Evolutionary conservation across 2,329 filamentous ascomycete species (phyloP).

Genomic region (Xylariaceae sp.): DNA sequence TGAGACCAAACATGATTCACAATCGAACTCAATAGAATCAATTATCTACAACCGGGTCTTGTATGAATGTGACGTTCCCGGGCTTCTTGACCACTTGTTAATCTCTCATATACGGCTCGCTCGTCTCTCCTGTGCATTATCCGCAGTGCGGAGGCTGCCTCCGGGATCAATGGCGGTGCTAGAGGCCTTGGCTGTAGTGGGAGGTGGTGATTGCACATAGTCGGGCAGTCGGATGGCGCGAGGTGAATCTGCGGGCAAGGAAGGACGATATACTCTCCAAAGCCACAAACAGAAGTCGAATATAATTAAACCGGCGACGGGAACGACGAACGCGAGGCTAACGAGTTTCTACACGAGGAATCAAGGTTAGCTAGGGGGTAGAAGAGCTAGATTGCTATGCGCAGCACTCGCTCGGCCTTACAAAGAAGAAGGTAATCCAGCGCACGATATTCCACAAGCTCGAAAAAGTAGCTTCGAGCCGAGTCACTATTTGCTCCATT

Average conservation of each 20-base stretch:
- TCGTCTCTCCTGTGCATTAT: slow-evolving; percentile 14
- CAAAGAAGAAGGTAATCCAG: slow-evolving; percentile 33
- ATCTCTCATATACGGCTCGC: slow-evolving; percentile 14
- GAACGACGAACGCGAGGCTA: slow-evolving; percentile 42
- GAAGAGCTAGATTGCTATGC: neutral
- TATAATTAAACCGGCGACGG: slow-evolving; percentile 42
- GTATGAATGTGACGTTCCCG: slow-evolving; percentile 9
- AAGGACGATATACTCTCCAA: slow-evolving; percentile 39
- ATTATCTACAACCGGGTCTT: slow-evolving; percentile 4
- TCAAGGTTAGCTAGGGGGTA: slow-evolving; percentile 15
- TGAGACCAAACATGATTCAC: slow-evolving; percentile 29
- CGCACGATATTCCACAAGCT: slow-evolving; percentile 27
- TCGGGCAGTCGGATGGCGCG: slow-evolving; percentile 21
- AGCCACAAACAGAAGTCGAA: slow-evolving; percentile 50
- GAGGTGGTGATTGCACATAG: slow-evolving; percentile 12
- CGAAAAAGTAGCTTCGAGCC: slow-evolving; percentile 23
- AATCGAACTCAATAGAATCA: slow-evolving; percentile 9
- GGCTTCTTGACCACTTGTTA: slow-evolving; percentile 10
- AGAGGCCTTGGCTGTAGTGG: slow-evolving; percentile 4
- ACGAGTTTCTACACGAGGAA: slow-evolving; percentile 26
- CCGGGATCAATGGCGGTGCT: slow-evolving; percentile 15
- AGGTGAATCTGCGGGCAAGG: slow-evolving; percentile 17
- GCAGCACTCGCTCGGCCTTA: slow-evolving; percentile 17
- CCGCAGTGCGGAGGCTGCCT: slow-evolving; percentile 3
- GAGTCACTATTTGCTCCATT: slow-evolving; percentile 20